Base-by-base conservation (phyloP, 2,329 filamentous ascomycete species). In the Calonectria pseudoreteaudii region DNA sequence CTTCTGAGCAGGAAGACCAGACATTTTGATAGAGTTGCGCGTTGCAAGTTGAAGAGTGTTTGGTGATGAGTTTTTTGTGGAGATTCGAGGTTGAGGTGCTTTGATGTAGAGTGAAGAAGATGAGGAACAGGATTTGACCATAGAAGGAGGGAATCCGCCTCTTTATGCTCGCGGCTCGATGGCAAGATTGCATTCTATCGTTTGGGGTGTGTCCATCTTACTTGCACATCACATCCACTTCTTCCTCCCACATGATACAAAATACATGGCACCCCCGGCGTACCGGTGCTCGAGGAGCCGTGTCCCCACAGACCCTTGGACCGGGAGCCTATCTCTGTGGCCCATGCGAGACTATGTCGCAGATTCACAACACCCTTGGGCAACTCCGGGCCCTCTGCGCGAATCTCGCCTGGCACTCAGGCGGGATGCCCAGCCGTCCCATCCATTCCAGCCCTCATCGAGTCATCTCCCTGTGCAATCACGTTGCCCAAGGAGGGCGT, bases 101-200 rank as follows among this genome's bases (percentile, higher is more conserved):
- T 80, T 75, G 68, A 70, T 75, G 71, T 65, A 72, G 53, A 66
- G 47, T 67, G 69, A 49, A 62, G 56, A 67, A 70, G 66, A 50
- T 44, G 53, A 66, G 60, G 70, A 66, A 68, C n/a, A n/a, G n/a
- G n/a, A n/a, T n/a, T n/a, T n/a, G n/a, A n/a, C n/a, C n/a, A n/a
- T 74, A 30, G 74, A 77, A 71, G 75, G 82, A 79, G 79, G 79
- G 75, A 73, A 52, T 64, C 75, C 68, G 75, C 71, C 79, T 81
- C 78, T 80, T 81, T 81, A 81, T 81, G 80, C 78, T 78, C 72
- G 50, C 56, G 66, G 47, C 62, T 75, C 62, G 44, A 66, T 68
- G 66, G 60, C 66, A 62, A 72, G 65, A 60, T 50, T 38, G 60
- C 16, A 47, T 65, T 65, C 62, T 72, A 69, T 53, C 70, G 71